Evolutionary conservation across 202 grass and related monocot species (phyloP).

Genomic region (Thinopyrum obtusiflorum): DNA sequence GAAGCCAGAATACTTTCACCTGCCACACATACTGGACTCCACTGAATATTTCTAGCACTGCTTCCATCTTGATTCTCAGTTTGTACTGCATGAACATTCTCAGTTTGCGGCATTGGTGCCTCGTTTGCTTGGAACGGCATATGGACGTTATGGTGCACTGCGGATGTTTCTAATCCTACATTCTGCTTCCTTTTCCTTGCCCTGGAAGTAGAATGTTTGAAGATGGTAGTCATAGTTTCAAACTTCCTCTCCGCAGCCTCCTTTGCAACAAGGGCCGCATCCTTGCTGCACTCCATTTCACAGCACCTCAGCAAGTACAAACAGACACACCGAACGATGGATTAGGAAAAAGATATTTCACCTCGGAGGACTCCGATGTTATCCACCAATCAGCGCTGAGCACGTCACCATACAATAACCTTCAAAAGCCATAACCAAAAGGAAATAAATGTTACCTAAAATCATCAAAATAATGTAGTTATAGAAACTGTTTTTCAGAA

Average conservation of each 20-base stretch:
- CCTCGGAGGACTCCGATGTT: background rate
- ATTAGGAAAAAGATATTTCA: background rate
- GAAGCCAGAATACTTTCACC: slow-evolving; percentile 34
- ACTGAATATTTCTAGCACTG: slow-evolving; percentile 33
- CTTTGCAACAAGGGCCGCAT: slow-evolving; percentile 70
- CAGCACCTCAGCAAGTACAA: background rate
- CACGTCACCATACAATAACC: background rate
- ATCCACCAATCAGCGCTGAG: background rate
- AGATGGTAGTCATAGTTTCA: slow-evolving; percentile 41
- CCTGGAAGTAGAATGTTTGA: slow-evolving; percentile 40
- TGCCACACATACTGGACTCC: slow-evolving; percentile 20
- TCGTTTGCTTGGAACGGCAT: slow-evolving; percentile 66
- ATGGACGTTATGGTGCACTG: slow-evolving; percentile 44
- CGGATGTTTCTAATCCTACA: slow-evolving; percentile 19
- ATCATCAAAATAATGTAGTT: background rate
- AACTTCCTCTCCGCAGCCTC: slow-evolving; percentile 68
- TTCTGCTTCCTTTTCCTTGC: slow-evolving; percentile 34
- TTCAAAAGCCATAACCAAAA: slow-evolving; percentile 15
- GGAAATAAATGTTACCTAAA: slow-evolving; percentile 28
- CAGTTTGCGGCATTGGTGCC: slow-evolving; percentile 7
- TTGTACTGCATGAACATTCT: slow-evolving; percentile 8
- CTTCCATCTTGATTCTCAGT: slow-evolving; percentile 25
- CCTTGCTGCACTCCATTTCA: slow-evolving; percentile 84
- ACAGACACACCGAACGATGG: background rate
- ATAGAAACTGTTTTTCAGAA: background rate